Evolutionary conservation across 176 grass and related monocot species (phyloP).

Genomic region (Avena sativa): DNA sequence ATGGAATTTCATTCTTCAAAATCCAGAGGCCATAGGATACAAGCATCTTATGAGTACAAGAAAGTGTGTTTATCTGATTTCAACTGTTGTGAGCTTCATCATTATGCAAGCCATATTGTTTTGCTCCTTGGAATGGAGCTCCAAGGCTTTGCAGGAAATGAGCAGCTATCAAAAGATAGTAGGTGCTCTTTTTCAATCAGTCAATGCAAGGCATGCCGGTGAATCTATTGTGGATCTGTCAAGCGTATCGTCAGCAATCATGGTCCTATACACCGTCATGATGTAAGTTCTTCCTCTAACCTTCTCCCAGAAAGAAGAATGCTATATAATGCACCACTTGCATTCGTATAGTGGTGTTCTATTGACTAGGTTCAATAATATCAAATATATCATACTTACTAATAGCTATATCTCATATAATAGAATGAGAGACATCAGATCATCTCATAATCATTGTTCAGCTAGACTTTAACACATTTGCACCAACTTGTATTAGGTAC

Average conservation of each 20-base stretch:
- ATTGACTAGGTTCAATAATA: not conserved
- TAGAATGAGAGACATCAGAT: not conserved
- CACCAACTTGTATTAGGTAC: constrained; percentile 53
- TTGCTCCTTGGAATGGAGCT: constrained; percentile 67
- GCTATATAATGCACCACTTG: not conserved
- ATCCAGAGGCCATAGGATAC: constrained; percentile 41
- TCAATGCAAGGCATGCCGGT: constrained; percentile 80
- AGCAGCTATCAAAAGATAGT: constrained; percentile 64
- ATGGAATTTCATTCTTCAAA: constrained; percentile 60
- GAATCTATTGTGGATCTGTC: constrained; percentile 73
- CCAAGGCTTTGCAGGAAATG: constrained; percentile 54
- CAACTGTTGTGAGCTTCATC: constrained; percentile 61
- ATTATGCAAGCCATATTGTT: constrained; percentile 66
- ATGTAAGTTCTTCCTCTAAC: constrained; percentile 67
- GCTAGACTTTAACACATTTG: not conserved
- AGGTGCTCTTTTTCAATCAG: constrained; percentile 57
- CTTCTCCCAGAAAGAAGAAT: not conserved
- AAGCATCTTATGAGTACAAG: constrained; percentile 62
- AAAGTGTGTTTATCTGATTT: constrained; percentile 49
- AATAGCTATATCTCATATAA: not conserved
- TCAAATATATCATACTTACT: not conserved
- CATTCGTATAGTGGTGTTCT: not conserved
- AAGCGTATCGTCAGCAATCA: constrained; percentile 54
- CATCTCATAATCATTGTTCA: not conserved
- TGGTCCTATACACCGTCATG: constrained; percentile 70